Evolutionary conservation across 768 basidiomycete species (phyloP).

Genomic region (Amanita rimosa): DNA sequence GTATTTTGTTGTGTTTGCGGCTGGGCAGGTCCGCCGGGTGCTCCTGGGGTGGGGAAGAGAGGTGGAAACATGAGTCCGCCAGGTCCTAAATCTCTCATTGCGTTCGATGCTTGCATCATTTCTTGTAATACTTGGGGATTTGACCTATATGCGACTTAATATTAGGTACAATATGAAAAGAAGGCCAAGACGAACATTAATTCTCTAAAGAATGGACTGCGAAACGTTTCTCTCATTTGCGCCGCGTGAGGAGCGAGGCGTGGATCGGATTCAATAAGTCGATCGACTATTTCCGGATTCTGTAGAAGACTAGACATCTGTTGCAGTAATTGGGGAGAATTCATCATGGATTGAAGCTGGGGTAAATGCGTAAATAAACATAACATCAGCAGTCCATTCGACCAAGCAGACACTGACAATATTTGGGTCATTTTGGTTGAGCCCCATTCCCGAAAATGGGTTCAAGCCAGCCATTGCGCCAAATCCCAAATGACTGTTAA

Average conservation of each 20-base stretch:
- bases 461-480: slow-evolving; percentile 81
- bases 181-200: slow-evolving; percentile 47
- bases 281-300: slow-evolving; percentile 82
- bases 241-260: slow-evolving; percentile 68
- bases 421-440: slow-evolving; percentile 91
- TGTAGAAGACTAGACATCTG: slow-evolving; percentile 85
- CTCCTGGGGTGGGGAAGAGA: slow-evolving; percentile 50
- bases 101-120: slow-evolving; percentile 65
- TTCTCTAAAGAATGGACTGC: slow-evolving; percentile 61
- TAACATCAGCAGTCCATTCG: neutral
- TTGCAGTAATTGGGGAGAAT: slow-evolving; percentile 72
- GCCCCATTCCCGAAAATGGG: slow-evolving; percentile 83
- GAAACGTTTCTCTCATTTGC: slow-evolving; percentile 69
- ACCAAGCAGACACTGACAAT: slow-evolving; percentile 43
- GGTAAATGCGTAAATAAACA: too few species aligned
- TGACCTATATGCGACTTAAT: slow-evolving; percentile 27
- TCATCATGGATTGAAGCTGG: slow-evolving; percentile 78
- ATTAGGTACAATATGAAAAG: neutral
- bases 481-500: slow-evolving; percentile 70
- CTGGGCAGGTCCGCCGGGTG: slow-evolving; percentile 23
- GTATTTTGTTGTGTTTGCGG: slow-evolving; percentile 14
- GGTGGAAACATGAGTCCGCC: slow-evolving; percentile 10
- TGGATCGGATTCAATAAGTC: slow-evolving; percentile 76
- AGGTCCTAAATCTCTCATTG: slow-evolving; percentile 8
- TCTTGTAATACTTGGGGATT: slow-evolving; percentile 68